phyloP scores from a whole-genome alignment of 345 rosid genomes.

The Geranium brycei region DNA sequence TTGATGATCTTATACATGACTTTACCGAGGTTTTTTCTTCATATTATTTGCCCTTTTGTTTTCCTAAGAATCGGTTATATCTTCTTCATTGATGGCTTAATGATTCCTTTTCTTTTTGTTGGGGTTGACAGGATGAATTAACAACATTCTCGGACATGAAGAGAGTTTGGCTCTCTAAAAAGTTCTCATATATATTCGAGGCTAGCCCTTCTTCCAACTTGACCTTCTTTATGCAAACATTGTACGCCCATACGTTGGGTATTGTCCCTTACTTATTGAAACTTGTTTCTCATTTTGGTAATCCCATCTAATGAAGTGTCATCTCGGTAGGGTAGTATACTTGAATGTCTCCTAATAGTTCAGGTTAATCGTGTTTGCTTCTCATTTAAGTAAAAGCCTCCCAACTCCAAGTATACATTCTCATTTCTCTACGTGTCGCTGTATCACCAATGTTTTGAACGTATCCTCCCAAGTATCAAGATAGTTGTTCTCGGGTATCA shows the following conservation, averaged over 20 bases:
- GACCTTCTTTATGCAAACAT: constrained; percentile 57
- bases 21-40: constrained; percentile 30
- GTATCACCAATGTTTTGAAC: too few species aligned
- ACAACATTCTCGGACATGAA: constrained; percentile 46
- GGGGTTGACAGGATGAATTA: constrained; percentile 23
- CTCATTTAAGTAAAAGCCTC: not conserved
- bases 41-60: not conserved
- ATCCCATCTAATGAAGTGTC: too few species aligned
- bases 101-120: constrained; percentile 2
- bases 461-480: too few species aligned
- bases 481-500: too few species aligned
- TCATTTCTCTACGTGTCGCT: too few species aligned
- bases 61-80: not conserved
- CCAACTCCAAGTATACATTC: too few species aligned
- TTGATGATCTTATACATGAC: constrained; percentile 44
- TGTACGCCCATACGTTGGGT: constrained; percentile 50
- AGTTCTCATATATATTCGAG: constrained; percentile 45
- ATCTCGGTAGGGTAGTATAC: too few species aligned
- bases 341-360: not conserved
- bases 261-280: constrained; percentile 1
- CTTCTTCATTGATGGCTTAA: not conserved
- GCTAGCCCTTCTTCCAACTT: constrained; percentile 36
- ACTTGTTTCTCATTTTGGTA: not conserved
- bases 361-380: not conserved
- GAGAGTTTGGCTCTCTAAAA: constrained; percentile 47